Evolutionary conservation across 2,329 filamentous ascomycete species (phyloP).

Genomic region (Aspergillus uvarum): DNA sequence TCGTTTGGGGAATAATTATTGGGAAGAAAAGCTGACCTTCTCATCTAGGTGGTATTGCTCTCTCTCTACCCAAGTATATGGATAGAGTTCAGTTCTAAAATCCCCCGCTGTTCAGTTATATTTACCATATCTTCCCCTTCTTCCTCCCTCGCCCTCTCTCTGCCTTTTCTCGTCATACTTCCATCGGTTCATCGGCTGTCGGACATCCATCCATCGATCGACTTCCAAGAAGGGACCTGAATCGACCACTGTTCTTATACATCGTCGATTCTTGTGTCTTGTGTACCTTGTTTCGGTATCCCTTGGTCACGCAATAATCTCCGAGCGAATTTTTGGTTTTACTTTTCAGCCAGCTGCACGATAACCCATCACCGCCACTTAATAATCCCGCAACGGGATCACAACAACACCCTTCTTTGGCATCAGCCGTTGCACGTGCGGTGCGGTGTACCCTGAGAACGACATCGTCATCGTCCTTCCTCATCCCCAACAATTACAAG

Average conservation of each 20-base stretch:
- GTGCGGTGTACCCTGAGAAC: conserved; percentile 6
- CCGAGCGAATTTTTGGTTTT: conserved; percentile 15
- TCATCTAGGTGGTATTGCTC: conserved; percentile 7
- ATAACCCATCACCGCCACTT: conserved; percentile 9
- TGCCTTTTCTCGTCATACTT: not conserved
- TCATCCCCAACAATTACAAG: conserved; percentile 1
- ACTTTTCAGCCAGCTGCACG: conserved; percentile 8
- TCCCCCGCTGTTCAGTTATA: conserved; percentile 1
- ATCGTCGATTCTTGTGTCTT: not conserved
- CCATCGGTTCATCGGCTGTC: not conserved
- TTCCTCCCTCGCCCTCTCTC: not conserved
- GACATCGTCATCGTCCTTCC: not conserved
- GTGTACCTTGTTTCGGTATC: conserved; percentile 2
- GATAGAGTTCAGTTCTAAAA: conserved; percentile 5
- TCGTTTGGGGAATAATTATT: not conserved
- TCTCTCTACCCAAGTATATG: not conserved
- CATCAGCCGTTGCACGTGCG: conserved; percentile 10
- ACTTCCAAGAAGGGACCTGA: not conserved
- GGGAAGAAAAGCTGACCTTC: conserved; percentile 3
- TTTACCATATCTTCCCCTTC: not conserved
- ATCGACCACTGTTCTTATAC: conserved; percentile 15
- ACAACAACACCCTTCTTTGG: conserved; percentile 3
- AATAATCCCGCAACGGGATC: conserved; percentile 20
- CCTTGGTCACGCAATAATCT: conserved; percentile 15
- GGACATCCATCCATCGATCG: not conserved